Evolutionary conservation across 306 rosid genomes (phyloP), one percentile per base, ranked within the genome.

Genomic region (Begonia masoniana): DNA sequence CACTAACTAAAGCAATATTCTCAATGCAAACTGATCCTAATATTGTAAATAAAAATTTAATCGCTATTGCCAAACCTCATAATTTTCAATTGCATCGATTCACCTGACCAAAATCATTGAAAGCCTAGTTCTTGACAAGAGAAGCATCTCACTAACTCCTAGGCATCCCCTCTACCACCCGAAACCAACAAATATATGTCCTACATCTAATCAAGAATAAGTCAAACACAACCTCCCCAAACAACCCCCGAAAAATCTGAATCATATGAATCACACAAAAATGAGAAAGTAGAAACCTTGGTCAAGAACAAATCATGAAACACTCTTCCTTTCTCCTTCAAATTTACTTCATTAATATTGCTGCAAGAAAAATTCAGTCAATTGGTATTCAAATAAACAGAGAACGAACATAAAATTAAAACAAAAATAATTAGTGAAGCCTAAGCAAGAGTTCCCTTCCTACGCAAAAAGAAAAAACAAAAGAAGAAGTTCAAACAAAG

Each of bases 321-420:
- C 57, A 83, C 49, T 79, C 92, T 81, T 74, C 99, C 99, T 67
- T 81, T 91, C 85, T 91, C 99, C 78, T 91, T 86, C 68, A 91
- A 67, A 58, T 82, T 91, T 57, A 79, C 86, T 75, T 83, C 99
- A 86, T 91, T 87, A 62, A 83, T 50, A 55, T 84, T 74, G 80
- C 99, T 91, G 84, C 62, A 19, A 67, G 58, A 62, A 51, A 56
- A 41, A 60, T 60, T 36, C 43, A 57, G 14, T 54, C 39, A 59
- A 54, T 36, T 23, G 39, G 51, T 61, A 23, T 43, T 58, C 52
- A 3, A 53, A 41, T 50, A 11, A 2, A 15, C 47, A 10, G 15
- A 14, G 41, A 60, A 23, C 24, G 14, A 15, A 19, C 4, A n/a
- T 15, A 41, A 55, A 41, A 60, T 36, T 14, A 24, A 56, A 31